phyloP scores from a whole-genome alignment of 768 basidiomycete genomes.

The Tylopilus cervinicoccineus region DNA sequence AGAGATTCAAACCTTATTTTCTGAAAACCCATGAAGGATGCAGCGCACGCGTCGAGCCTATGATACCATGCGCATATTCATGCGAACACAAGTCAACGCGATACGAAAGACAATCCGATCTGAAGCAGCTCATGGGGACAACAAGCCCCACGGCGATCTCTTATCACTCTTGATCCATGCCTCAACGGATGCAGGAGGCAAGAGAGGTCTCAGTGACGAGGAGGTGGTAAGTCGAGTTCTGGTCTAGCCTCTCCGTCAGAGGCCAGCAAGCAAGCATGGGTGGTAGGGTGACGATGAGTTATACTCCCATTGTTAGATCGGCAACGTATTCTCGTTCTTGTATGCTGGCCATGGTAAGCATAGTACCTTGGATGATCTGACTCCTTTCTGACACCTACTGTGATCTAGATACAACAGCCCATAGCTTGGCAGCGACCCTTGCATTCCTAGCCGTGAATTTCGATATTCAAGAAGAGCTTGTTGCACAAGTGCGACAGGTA shows the following conservation, averaged over 20 bases:
- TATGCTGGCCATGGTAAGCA: slow-evolving; percentile 53
- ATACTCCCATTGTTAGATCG: slow-evolving; percentile 39
- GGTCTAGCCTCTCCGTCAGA: neutral
- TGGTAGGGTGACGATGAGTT: neutral
- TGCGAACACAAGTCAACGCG: slow-evolving; percentile 13
- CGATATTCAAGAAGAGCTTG: slow-evolving; percentile 31
- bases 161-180: slow-evolving; percentile 16
- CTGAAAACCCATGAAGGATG: slow-evolving; percentile 10
- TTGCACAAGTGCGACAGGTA: slow-evolving; percentile 25
- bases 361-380: neutral
- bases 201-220: slow-evolving; percentile 10
- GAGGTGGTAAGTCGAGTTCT: slow-evolving; percentile 12
- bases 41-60: slow-evolving; percentile 17
- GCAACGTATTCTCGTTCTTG: slow-evolving; percentile 47
- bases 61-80: slow-evolving; percentile 13
- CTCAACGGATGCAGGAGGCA: slow-evolving; percentile 14
- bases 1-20: neutral
- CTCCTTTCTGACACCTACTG: neutral
- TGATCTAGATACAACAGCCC: slow-evolving; percentile 28
- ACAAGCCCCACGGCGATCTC: slow-evolving; percentile 7
- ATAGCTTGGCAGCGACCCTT: slow-evolving; percentile 29
- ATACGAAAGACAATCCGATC: slow-evolving; percentile 6
- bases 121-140: neutral
- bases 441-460: slow-evolving; percentile 28
- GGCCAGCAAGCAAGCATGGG: no score